phyloP scores from a whole-genome alignment of 2,329 filamentous ascomycete species.

The Pseudogymnoascus sp. region DNA sequence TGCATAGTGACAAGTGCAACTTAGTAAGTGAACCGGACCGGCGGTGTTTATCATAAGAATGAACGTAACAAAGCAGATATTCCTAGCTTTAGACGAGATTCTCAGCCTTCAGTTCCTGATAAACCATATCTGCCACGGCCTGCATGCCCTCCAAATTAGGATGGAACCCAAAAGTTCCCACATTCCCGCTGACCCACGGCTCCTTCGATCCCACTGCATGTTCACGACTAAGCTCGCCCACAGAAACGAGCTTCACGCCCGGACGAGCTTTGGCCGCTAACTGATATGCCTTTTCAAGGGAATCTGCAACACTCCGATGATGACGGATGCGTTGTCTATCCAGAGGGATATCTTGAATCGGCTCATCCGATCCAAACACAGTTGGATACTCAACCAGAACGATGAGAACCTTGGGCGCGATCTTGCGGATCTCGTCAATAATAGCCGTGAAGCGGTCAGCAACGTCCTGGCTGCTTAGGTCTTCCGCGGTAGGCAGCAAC shows the following conservation, averaged over 20 bases:
- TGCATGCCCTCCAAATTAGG: constrained; percentile 1
- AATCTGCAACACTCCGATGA: background rate
- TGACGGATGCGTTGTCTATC: background rate
- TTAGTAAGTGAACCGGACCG: background rate
- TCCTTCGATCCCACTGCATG: background rate
- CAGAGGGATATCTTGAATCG: background rate
- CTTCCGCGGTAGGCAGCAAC: background rate
- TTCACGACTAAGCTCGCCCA: background rate
- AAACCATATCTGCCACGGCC: background rate
- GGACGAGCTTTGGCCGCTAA: constrained; percentile 3
- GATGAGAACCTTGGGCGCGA: background rate
- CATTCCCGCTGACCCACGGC: background rate
- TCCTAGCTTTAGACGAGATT: background rate
- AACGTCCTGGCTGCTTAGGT: background rate
- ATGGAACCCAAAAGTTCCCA: background rate
- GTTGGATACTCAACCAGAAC: background rate
- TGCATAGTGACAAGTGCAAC: background rate
- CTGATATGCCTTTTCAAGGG: background rate
- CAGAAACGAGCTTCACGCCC: background rate
- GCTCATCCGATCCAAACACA: background rate
- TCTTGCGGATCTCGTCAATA: constrained; percentile 10
- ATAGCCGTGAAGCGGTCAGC: constrained; percentile 4
- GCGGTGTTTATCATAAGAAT: background rate
- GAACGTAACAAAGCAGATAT: background rate
- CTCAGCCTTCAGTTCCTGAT: background rate